Evolutionary conservation across 2,329 filamentous ascomycete genomes (phyloP).

Genomic region (Chaetomiaceae sp.): DNA sequence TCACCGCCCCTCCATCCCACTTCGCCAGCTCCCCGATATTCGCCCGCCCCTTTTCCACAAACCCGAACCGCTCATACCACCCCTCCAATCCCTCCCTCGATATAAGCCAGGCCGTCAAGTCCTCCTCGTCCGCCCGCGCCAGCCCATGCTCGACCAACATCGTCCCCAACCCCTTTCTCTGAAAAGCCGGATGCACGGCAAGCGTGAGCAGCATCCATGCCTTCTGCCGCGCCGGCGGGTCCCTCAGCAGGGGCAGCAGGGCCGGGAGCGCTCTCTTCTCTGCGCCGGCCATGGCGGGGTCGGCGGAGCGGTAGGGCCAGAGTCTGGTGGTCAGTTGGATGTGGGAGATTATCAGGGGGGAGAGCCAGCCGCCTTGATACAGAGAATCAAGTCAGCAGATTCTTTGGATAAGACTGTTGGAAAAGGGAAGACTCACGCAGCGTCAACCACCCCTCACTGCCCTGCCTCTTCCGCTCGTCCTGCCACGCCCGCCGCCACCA

Average conservation of each 20-base stretch:
- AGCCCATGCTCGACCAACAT: background rate
- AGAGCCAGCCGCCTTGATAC: background rate
- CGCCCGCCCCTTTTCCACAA: background rate
- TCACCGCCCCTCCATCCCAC: background rate
- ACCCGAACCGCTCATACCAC: background rate
- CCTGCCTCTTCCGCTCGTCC: background rate
- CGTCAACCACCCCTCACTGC: background rate
- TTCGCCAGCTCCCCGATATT: background rate
- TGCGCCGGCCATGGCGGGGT: background rate
- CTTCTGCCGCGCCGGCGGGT: background rate
- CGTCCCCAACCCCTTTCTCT: background rate
- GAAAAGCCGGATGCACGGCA: background rate
- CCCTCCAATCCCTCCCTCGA: background rate
- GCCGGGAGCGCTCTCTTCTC: background rate
- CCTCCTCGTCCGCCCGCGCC: background rate
- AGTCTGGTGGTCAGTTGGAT: background rate
- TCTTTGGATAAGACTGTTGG: too few relatives aligned
- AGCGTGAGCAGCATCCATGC: background rate
- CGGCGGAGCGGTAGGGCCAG: background rate
- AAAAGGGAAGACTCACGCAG: background rate
- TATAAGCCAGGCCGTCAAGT: background rate
- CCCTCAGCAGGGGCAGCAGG: background rate
- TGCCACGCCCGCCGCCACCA: background rate
- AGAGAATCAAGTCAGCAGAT: too few relatives aligned
- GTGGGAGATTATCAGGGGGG: background rate